Percentiles rank a stretch among this genome's conserved stretches.
phyloP scores from a whole-genome alignment of 371 early-diverging fungal genomes.

The Mortierella sp. region DNA sequence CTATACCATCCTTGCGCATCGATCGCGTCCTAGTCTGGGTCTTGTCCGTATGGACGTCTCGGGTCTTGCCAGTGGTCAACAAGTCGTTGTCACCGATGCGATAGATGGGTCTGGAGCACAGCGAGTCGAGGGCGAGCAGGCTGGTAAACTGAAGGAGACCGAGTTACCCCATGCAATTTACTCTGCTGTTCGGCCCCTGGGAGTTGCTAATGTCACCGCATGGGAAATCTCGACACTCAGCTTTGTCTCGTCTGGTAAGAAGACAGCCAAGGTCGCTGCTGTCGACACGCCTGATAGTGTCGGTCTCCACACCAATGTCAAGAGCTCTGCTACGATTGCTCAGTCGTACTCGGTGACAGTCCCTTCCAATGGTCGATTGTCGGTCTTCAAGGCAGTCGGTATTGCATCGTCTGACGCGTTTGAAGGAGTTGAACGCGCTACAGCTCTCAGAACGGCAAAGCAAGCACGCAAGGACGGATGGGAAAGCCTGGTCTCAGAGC shows the following conservation, averaged over 20 bases:
- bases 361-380: constrained; percentile 13
- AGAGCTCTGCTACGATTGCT: constrained; percentile 32
- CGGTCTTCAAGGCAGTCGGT: constrained; percentile 42
- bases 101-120: constrained; percentile 51
- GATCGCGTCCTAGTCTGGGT: constrained; percentile 47
- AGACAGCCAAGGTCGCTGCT: neutral
- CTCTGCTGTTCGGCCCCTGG: constrained; percentile 32
- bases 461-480: constrained; percentile 35
- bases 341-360: constrained; percentile 34
- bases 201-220: constrained; percentile 42
- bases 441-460: constrained; percentile 34
- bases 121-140: constrained; percentile 37
- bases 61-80: constrained; percentile 32
- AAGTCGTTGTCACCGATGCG: constrained; percentile 47
- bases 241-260: constrained; percentile 14
- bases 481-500: constrained; percentile 32
- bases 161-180: constrained; percentile 43
- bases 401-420: constrained; percentile 54
- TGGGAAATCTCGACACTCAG: constrained; percentile 50
- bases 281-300: constrained; percentile 35
- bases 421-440: constrained; percentile 25
- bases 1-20: constrained; percentile 52
- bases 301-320: constrained; percentile 22
- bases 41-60: constrained; percentile 46
- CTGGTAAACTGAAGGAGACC: constrained; percentile 27